A percentile compares a stretch with the other conserved stretches of the same genome.
Conservation (phyloP, 1,284 basidiomycete genomes). For the Ustilago tritici region DNA sequence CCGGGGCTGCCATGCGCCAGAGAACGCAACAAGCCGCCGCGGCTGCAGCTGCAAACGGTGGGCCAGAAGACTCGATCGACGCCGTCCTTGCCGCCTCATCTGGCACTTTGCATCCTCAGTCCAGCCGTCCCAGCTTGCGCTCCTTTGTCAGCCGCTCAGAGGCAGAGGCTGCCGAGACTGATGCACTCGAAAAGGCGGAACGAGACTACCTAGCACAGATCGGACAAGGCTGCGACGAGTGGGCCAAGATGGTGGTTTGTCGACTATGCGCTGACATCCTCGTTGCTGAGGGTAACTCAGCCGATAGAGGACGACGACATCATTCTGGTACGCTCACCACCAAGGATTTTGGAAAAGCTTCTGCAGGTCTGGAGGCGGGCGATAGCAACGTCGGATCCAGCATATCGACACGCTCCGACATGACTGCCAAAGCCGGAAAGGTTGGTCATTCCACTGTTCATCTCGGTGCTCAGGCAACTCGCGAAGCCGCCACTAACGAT, state of each 20-base stretch:
- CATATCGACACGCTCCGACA: constrained; percentile 50
- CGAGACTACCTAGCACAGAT: constrained; percentile 41
- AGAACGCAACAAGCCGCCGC: constrained; percentile 36
- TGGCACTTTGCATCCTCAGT: constrained; percentile 23
- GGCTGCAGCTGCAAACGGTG: constrained; percentile 17
- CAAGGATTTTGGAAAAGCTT: constrained; percentile 20
- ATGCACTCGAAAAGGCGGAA: constrained; percentile 53
- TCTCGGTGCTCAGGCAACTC: background rate
- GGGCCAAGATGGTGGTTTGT: constrained; percentile 57
- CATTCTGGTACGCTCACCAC: constrained; percentile 46
- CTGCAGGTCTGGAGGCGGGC: constrained; percentile 3
- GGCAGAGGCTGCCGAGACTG: constrained; percentile 53
- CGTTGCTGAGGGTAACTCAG: constrained; percentile 5
- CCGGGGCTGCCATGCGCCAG: constrained; percentile 49
- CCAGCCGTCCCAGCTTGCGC: constrained; percentile 39
- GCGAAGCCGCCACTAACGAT: background rate
- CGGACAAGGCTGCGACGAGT: constrained; percentile 50
- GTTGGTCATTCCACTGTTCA: constrained; percentile 11
- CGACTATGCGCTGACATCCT: constrained; percentile 40
- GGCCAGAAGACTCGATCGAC: constrained; percentile 35
- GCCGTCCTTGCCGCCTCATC: constrained; percentile 10
- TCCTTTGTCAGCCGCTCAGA: constrained; percentile 40
- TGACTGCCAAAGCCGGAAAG: constrained; percentile 40
- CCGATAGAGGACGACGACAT: constrained; percentile 12
- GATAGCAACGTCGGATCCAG: constrained; percentile 21